Percentiles rank a stretch among this genome's conserved stretches.
phyloP scores from a whole-genome alignment of 31 red algal genomes.

The Asparagopsis taxiformis region DNA sequence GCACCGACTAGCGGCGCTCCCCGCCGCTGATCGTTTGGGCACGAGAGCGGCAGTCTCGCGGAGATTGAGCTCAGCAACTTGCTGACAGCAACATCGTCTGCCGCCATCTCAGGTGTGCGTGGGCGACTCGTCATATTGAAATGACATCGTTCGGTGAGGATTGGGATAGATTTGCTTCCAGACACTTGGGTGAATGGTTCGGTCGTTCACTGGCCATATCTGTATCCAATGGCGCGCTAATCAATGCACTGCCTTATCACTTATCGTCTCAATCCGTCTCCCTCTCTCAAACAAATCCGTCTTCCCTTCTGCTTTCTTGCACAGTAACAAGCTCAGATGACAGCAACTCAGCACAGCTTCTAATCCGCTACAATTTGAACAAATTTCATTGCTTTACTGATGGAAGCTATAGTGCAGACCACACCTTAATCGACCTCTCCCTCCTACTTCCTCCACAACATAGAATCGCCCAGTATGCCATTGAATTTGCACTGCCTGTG shows the following conservation, averaged over 20 bases:
- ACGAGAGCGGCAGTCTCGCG: no score
- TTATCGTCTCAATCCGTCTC: not conserved
- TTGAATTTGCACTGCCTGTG: constrained; percentile 4
- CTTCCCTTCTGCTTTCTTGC: constrained; percentile 12
- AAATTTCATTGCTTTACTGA: constrained; percentile 12
- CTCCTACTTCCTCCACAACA: not conserved
- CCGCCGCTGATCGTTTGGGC: no score
- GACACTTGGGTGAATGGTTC: constrained; percentile 13
- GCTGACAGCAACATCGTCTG: not conserved
- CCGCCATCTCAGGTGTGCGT: not conserved
- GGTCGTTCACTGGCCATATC: constrained; percentile 10
- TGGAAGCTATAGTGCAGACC: constrained; percentile 7
- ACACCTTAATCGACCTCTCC: not conserved
- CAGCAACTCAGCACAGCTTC: not conserved
- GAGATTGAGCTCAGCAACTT: no score
- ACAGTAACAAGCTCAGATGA: not conserved
- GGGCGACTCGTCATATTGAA: not conserved
- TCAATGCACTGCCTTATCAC: not conserved
- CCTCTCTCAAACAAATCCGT: constrained; percentile 9
- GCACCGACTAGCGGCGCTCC: no score
- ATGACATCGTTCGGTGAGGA: constrained; percentile 12
- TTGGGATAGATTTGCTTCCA: constrained; percentile 6
- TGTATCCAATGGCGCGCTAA: not conserved
- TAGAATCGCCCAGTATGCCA: not conserved
- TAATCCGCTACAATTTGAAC: constrained; percentile 6